These are phyloP conservation scores for Persicaria maculosa DNA, from an alignment of 148 eudicot species.

Conservation along the genomic window DNA sequence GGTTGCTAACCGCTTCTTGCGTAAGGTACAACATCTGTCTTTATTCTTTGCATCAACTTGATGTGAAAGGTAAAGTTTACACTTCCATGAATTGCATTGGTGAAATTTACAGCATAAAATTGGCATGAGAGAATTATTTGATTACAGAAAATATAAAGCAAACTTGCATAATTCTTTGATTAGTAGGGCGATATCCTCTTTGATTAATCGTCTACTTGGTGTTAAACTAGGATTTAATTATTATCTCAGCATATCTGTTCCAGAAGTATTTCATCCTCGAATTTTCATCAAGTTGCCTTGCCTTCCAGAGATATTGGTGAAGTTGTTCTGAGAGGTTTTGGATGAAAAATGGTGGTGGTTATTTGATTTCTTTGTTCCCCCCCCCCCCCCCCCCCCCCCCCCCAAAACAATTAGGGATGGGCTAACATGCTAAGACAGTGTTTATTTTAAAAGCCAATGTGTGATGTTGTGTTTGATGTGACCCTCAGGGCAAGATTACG, in stretches of 20 bases:
- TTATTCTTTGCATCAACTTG: background rate
- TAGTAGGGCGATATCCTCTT: background rate
- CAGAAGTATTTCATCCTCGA: background rate
- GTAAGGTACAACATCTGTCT: conserved; percentile 40
- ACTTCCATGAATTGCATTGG: background rate
- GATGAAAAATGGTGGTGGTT: background rate
- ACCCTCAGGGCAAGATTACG: no score
- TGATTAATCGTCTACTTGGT: background rate
- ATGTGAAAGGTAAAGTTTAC: background rate
- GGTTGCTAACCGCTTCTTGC: conserved; percentile 89
- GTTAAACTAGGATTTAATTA: background rate
- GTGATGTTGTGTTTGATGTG: background rate
- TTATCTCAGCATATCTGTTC: background rate
- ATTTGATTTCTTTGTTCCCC: background rate
- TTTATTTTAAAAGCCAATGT: background rate
- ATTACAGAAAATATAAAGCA: background rate
- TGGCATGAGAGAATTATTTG: no score
- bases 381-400: no score
- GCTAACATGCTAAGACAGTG: background rate
- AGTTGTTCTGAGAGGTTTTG: no score
- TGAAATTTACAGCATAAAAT: no score
- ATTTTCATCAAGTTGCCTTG: background rate
- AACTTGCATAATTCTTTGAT: background rate
- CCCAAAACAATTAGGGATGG: background rate
- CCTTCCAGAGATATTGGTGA: background rate